Evolutionary conservation across 177 flowering plant genomes (phyloP), one percentile per base, ranked within the genome.

Genomic region (Telopea speciosissima): DNA sequence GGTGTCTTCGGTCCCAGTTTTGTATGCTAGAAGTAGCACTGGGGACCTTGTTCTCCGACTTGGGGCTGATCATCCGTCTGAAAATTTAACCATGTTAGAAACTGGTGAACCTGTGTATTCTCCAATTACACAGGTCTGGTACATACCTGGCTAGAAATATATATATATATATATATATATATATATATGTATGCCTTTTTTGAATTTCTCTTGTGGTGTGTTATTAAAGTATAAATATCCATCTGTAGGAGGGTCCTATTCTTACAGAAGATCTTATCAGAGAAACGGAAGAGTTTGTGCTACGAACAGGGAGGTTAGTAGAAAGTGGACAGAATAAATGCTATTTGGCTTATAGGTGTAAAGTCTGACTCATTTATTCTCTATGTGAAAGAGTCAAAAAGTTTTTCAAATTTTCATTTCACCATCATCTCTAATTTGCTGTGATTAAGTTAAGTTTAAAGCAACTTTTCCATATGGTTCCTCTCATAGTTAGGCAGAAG

Each of bases 221-320:
- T 42, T 49, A 65, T 75, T 63, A 69, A 5, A 68, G 28, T 68
- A 25, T 49, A 63, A 75, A 60, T 63, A 22, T 65, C 28, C 36
- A 36, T 70, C 16, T 80, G 65, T 75, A 95, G 99, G 99, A 95
- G 84, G 92, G 87, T 59, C 94, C 94, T 78, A 74, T 95, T 82
- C 86, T 95, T 61, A 92, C 99, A 13, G 99, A 95, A 85, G 99
- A 95, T 77, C 82, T 88, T 73, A 85, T 91, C 61, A 89, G 77
- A 82, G 99, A 95, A 82, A 88, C 87, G 12, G 99, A 95, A 83
- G 99, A 95, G 76, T 84, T 95, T 75, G 89, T 95, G 68, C 90
- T 95, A 44, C 89, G 97, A 68, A 95, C 99, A 23, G 97, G 99
- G 75, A 95, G 99, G 99, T 92, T 60, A 72, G 90, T 84, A 23